Evolutionary conservation across 2,329 filamentous ascomycete genomes (phyloP).

Genomic region (Beauveria bassiana): DNA sequence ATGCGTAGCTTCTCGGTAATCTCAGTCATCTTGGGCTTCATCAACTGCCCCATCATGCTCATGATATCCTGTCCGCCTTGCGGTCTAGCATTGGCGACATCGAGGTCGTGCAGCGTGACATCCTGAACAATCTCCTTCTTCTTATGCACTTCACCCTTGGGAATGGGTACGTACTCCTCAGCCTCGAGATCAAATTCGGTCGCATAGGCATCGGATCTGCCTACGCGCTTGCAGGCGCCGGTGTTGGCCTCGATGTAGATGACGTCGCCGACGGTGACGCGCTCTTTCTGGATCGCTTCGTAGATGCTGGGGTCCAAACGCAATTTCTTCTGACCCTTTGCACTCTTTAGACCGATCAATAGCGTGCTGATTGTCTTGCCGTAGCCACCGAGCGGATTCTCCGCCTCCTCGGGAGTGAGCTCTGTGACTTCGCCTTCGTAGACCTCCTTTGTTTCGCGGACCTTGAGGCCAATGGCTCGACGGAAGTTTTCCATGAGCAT

Average conservation of each 20-base stretch:
- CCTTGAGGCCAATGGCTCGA: slow-evolving; percentile 89
- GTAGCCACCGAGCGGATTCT: slow-evolving; percentile 94
- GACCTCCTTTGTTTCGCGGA: slow-evolving; percentile 97
- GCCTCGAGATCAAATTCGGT: slow-evolving; percentile 98
- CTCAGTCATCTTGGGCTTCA: slow-evolving; percentile 99
- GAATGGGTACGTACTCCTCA: slow-evolving; percentile 97
- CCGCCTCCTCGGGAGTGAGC: slow-evolving; percentile 92
- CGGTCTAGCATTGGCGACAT: slow-evolving; percentile 89
- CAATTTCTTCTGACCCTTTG: slow-evolving; percentile 95
- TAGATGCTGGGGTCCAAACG: slow-evolving; percentile 96
- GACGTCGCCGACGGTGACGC: slow-evolving; percentile 91
- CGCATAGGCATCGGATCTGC: slow-evolving; percentile 90
- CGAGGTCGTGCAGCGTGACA: slow-evolving; percentile 92
- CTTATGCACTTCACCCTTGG: slow-evolving; percentile 98
- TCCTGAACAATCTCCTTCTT: slow-evolving; percentile 99
- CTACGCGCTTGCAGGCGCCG: slow-evolving; percentile 93
- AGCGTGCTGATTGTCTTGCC: slow-evolving; percentile 96
- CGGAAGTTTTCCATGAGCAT: slow-evolving; percentile 99
- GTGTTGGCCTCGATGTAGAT: slow-evolving; percentile 99
- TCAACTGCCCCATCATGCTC: slow-evolving; percentile 99
- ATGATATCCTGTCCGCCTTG: slow-evolving; percentile 98
- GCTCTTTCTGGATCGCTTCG: slow-evolving; percentile 97
- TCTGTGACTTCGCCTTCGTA: slow-evolving; percentile 99
- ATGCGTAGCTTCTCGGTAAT: slow-evolving; percentile 94
- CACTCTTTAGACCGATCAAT: slow-evolving; percentile 88